Evolutionary conservation across 305 asterid species (phyloP).

Genomic region (Fraxinus platypoda): DNA sequence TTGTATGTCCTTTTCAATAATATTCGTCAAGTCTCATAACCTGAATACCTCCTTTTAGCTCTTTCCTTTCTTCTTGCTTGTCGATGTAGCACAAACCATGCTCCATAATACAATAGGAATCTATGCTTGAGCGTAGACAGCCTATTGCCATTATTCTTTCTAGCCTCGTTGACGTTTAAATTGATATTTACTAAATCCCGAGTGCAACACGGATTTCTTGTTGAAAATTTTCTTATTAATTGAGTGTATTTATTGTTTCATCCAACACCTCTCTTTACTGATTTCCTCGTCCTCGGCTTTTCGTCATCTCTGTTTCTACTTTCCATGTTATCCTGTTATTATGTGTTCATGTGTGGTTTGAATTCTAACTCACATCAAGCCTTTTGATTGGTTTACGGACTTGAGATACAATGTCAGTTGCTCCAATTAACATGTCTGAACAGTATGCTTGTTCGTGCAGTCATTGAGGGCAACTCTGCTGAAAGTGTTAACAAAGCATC

Average conservation of each 20-base stretch:
- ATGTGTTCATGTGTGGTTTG: not conserved
- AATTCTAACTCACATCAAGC: not conserved
- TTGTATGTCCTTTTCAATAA: not conserved
- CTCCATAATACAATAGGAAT: not conserved
- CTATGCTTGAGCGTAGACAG: not conserved
- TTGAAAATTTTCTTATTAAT: not conserved
- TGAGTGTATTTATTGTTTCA: not conserved
- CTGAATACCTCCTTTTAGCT: not conserved
- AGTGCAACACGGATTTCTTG: not conserved
- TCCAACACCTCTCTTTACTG: not conserved
- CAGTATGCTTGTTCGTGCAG: slow-evolving; percentile 45
- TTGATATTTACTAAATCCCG: not conserved
- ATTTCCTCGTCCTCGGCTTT: not conserved
- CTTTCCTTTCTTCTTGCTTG: not conserved
- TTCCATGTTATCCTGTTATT: not conserved
- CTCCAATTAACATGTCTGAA: slow-evolving; percentile 14
- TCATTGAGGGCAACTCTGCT: slow-evolving; percentile 69
- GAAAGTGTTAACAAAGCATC: slow-evolving; percentile 74
- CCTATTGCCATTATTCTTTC: not conserved
- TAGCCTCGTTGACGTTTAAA: not conserved
- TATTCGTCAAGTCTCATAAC: not conserved
- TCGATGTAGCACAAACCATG: not conserved
- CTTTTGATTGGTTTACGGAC: not conserved
- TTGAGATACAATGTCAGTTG: slow-evolving; percentile 13
- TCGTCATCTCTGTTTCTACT: not conserved